These are phyloP conservation scores for Inga laurina DNA, from an alignment of 306 rosid genomes.

Conservation along the genomic window DNA sequence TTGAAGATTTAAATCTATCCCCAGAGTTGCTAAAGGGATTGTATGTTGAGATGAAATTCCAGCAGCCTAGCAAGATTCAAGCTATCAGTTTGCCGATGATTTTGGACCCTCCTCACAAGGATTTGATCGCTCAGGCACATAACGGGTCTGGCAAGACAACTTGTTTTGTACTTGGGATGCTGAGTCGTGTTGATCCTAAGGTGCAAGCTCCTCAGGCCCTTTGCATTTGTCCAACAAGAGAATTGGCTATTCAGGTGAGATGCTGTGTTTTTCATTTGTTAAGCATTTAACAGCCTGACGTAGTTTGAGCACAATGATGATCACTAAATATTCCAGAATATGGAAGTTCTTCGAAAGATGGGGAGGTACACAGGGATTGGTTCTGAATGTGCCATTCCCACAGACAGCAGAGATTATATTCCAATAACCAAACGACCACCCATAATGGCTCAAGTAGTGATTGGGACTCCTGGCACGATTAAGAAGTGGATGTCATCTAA, in stretches of 20 bases:
- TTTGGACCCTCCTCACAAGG: constrained; percentile 68
- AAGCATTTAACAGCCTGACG: neutral
- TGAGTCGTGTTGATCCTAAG: constrained; percentile 79
- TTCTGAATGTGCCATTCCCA: constrained; percentile 76
- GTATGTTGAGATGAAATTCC: constrained; percentile 83
- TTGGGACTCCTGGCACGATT: constrained; percentile 95
- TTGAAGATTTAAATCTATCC: constrained; percentile 72
- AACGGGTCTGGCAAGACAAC: constrained; percentile 97
- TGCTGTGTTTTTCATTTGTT: constrained; percentile 1
- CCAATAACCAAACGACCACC: constrained; percentile 51
- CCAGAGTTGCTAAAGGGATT: constrained; percentile 77
- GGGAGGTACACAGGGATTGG: constrained; percentile 74
- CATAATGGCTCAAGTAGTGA: constrained; percentile 68
- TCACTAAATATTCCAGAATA: constrained; percentile 48
- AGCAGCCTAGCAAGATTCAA: constrained; percentile 89
- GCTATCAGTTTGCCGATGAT: constrained; percentile 90
- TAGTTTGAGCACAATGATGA: neutral
- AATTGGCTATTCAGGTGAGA: constrained; percentile 80
- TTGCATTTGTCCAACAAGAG: constrained; percentile 91
- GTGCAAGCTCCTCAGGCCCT: constrained; percentile 81
- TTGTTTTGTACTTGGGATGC: constrained; percentile 92
- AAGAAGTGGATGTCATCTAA: constrained; percentile 62
- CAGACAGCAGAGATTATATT: constrained; percentile 46
- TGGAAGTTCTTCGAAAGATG: constrained; percentile 85
- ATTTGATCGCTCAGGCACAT: constrained; percentile 91